Percentiles rank a stretch among this genome's conserved stretches.
Evolutionary conservation across 768 basidiomycete genomes (phyloP).

Genomic region (Phanerochaete sordida): DNA sequence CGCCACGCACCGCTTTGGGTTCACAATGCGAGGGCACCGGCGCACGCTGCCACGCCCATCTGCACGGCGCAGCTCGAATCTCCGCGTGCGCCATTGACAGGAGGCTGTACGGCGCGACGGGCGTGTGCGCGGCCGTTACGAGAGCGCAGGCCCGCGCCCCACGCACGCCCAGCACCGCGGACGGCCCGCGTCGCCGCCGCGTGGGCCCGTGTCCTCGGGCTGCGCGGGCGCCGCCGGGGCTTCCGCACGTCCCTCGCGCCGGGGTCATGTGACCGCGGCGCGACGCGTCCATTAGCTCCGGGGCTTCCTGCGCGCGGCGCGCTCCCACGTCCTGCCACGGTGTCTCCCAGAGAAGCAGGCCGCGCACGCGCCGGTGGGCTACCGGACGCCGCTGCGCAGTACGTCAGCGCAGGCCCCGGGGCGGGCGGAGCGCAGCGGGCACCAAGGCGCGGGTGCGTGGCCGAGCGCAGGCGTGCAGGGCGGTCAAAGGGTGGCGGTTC

Average conservation of each 20-base stretch:
- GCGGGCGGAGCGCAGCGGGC: too few relatives aligned
- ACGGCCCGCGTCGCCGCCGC: background rate
- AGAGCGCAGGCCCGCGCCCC: background rate
- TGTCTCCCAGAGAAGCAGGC: too few relatives aligned
- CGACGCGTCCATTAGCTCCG: background rate
- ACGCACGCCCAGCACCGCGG: background rate
- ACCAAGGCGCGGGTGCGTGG: background rate
- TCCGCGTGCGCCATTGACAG: background rate
- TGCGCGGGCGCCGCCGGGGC: too few relatives aligned
- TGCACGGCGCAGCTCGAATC: too few relatives aligned
- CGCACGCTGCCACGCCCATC: too few relatives aligned
- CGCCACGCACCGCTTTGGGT: too few relatives aligned
- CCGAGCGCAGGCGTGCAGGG: background rate
- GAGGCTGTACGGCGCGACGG: background rate
- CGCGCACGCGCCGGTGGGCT: too few relatives aligned
- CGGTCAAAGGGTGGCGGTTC: background rate
- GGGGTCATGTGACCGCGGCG: background rate
- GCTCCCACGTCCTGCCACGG: background rate
- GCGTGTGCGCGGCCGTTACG: background rate
- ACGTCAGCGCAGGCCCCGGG: background rate
- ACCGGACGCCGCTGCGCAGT: too few relatives aligned
- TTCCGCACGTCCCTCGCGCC: too few relatives aligned
- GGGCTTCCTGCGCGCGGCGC: background rate
- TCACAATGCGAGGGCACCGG: too few relatives aligned
- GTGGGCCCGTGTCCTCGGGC: too few relatives aligned